These are phyloP conservation scores for Rhizophora apiculata DNA, from an alignment of 345 rosid species.

Conservation along the genomic window DNA sequence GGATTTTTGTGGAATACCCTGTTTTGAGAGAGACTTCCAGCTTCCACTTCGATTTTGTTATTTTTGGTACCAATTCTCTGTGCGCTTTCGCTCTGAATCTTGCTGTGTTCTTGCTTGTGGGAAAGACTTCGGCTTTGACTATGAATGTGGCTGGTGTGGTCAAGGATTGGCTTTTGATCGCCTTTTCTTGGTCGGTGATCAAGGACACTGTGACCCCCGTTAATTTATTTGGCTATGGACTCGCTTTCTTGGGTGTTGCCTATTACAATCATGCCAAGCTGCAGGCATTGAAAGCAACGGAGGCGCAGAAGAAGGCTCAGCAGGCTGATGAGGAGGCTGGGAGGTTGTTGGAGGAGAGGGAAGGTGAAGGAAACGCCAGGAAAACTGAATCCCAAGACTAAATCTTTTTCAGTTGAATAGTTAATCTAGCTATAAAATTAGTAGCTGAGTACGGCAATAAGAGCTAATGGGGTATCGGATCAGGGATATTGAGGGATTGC, in stretches of 20 bases:
- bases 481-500: not conserved
- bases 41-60: conserved; percentile 79
- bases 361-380: conserved; percentile 53
- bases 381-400: conserved; percentile 57
- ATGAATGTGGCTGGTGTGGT: conserved; percentile 99
- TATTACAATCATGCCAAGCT: conserved; percentile 87
- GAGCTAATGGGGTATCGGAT: conserved; percentile 17
- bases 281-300: conserved; percentile 89
- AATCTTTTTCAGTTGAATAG: conserved; percentile 9
- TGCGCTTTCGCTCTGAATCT: conserved; percentile 93
- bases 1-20: conserved; percentile 88
- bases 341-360: conserved; percentile 77
- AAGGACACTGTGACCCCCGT: conserved; percentile 93
- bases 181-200: conserved; percentile 95
- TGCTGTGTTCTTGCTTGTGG: conserved; percentile 91
- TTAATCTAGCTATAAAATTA: conserved; percentile 8
- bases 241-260: conserved; percentile 88
- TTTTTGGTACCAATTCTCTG: conserved; percentile 82
- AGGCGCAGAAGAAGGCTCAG: conserved; percentile 77
- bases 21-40: conserved; percentile 68
- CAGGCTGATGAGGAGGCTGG: conserved; percentile 77
- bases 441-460: conserved; percentile 25
- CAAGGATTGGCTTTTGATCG: conserved; percentile 92
- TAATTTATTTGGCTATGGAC: conserved; percentile 79
- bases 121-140: conserved; percentile 92